Evolutionary conservation across 2,329 filamentous ascomycete genomes (phyloP).

Genomic region (Beauveria scarabaeidicola): DNA sequence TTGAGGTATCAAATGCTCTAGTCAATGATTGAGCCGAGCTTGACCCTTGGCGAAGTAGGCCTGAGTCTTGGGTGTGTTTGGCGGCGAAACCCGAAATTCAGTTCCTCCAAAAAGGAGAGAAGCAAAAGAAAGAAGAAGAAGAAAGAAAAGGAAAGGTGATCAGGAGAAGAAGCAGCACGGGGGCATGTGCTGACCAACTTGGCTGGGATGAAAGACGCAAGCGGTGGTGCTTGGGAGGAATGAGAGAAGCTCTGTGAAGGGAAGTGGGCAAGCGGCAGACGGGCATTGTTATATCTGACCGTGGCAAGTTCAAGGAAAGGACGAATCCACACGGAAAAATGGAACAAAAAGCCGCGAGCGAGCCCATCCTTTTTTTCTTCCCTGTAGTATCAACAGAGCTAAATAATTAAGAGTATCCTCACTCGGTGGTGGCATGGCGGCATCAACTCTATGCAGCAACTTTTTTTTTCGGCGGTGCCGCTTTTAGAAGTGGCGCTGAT

Average conservation of each 20-base stretch:
- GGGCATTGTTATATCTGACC: background rate
- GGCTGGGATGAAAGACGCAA: background rate
- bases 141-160: background rate
- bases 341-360: background rate
- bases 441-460: background rate
- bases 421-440: background rate
- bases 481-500: conserved; percentile 10
- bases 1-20: background rate
- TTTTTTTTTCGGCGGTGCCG: conserved; percentile 3
- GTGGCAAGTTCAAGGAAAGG: background rate
- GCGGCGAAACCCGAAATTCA: background rate
- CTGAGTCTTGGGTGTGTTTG: background rate
- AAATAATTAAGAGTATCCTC: background rate
- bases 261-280: background rate
- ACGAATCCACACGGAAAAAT: background rate
- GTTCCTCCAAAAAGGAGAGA: background rate
- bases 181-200: background rate
- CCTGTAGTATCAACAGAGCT: background rate
- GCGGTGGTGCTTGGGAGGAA: conserved; percentile 3
- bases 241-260: conserved; percentile 1
- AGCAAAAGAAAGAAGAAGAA: background rate
- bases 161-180: background rate
- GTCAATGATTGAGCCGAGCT: background rate
- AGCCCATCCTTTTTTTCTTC: background rate
- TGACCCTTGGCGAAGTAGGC: background rate